A percentile compares a stretch with the other conserved stretches of the same genome.
Conservation (phyloP, 2,329 filamentous ascomycete genomes). For the Colletotrichum liriopes region DNA sequence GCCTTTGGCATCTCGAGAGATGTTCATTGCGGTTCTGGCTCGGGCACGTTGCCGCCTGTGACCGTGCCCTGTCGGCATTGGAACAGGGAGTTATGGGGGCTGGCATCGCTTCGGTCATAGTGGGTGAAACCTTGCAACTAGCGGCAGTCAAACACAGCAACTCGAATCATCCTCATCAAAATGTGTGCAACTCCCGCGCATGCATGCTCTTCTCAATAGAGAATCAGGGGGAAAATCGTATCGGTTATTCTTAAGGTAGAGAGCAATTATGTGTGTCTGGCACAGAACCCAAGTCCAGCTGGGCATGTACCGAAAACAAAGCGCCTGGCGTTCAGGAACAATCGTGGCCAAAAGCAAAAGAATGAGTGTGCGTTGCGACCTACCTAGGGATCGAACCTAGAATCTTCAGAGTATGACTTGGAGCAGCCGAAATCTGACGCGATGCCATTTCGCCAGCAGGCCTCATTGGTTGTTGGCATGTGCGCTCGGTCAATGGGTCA, state of each 20-base stretch:
- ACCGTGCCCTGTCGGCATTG: too few species aligned
- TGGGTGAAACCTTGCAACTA: too few species aligned
- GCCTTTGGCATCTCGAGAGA: too few species aligned
- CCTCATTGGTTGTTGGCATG: slow-evolving; percentile 15
- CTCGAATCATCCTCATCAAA: background rate
- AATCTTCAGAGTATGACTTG: slow-evolving; percentile 43
- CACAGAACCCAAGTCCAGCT: background rate
- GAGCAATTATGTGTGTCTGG: background rate
- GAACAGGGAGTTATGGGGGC: too few species aligned
- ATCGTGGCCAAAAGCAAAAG: slow-evolving; percentile 1
- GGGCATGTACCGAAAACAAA: too few species aligned
- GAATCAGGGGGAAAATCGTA: too few species aligned
- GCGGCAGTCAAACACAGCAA: too few species aligned
- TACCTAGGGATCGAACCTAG: slow-evolving; percentile 43
- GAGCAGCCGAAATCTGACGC: slow-evolving; percentile 42
- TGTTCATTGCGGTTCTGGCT: background rate
- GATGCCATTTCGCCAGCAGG: slow-evolving; percentile 44
- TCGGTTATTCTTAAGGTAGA: too few species aligned
- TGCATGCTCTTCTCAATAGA: background rate
- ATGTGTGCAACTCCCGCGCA: background rate
- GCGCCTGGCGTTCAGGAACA: background rate
- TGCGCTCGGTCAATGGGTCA: fast-evolving
- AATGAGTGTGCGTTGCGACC: background rate
- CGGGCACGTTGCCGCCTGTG: background rate
- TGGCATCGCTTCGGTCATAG: too few species aligned